Base-by-base conservation (phyloP, 805 yeast genomes). In the Monosporozyma solicola region DNA sequence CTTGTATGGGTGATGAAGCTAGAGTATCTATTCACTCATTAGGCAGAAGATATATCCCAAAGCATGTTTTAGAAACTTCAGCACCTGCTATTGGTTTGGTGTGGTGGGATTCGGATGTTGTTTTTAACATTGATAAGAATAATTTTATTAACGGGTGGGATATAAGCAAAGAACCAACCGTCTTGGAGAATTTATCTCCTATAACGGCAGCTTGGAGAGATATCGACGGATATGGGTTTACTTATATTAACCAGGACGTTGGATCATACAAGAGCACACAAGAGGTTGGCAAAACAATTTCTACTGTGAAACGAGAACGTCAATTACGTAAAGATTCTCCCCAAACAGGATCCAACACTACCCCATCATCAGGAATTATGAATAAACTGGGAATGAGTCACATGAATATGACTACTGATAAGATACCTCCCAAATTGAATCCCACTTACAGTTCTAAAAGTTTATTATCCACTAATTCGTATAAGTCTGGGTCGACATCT, bases 41-140 rank as follows among this genome's bases (percentile, higher is more conserved):
- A 50, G 76, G 76, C 39, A 73, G 96, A 57, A 86, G 83, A 58
- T 84, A 78, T 62, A 78, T 90, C 24, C 96, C 97, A 0, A 75
- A 76, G 43, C 72, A 77, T 57, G 72, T 76, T 5, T 65, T 68
- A 15, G 53, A 57, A 22, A 63, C 70, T 10, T 48, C 60, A 2
- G 59, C 69, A 6, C 61, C 69, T 7, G 65, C 71, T 0, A 50
- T 60, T 16, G 72, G 72, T 7, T 55, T 68, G 47, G 70, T 66
- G 2, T 68, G 72, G 72, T 67, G 68, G 66, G 66, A 68, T 53
- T 63, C 64, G 3, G 57, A 62, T n/a, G 43, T 57, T 22, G 54
- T 68, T n/a, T 67, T 68, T 43, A 63, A 62, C 54, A 64, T 68
- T 41, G 71, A 68, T 53, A 68, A 67, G 49, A 63, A 59, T 9